Evolutionary conservation across 192 early-diverging fungal species (phyloP).

Genomic region (Rhizophlyctis rosea): DNA sequence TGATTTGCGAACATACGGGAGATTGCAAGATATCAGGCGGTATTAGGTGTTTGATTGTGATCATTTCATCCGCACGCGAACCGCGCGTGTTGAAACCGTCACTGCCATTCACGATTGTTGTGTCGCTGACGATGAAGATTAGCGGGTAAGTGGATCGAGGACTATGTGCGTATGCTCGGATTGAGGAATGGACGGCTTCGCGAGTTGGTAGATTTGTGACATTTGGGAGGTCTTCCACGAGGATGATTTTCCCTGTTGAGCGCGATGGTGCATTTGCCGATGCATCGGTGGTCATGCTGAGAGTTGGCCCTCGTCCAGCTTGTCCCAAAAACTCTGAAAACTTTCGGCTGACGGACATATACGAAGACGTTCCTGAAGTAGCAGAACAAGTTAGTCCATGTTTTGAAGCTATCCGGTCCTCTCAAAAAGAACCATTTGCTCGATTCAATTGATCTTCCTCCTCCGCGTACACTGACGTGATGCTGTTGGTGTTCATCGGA

Average conservation of each 20-base stretch:
- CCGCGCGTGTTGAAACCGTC: not conserved
- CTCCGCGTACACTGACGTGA: not conserved
- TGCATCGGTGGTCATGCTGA: conserved; percentile 1
- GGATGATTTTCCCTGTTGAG: conserved; percentile 29
- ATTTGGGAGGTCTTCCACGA: conserved; percentile 48
- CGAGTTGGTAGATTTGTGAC: conserved; percentile 20
- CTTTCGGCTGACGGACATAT: conserved; percentile 4
- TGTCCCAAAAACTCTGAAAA: conserved; percentile 22
- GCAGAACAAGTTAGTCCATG: too few species aligned
- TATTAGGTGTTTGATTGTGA: conserved; percentile 15
- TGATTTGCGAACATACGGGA: conserved; percentile 24
- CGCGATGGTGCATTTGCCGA: not conserved
- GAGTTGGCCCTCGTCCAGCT: conserved; percentile 16
- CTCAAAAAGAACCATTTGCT: too few species aligned
- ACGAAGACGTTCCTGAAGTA: too few species aligned
- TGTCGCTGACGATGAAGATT: conserved; percentile 39
- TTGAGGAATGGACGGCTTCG: conserved; percentile 24
- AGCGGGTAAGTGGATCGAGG: conserved; percentile 26
- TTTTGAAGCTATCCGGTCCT: too few species aligned
- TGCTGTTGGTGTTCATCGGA: conserved; percentile 27
- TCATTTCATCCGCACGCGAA: too few species aligned
- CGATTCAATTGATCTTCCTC: too few species aligned
- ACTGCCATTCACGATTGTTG: not conserved
- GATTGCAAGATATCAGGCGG: conserved; percentile 31
- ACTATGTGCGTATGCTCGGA: conserved; percentile 24